These are phyloP conservation scores for Clarireedia sp. DNA, from an alignment of 2,329 filamentous ascomycete species.

Conservation along the genomic window DNA sequence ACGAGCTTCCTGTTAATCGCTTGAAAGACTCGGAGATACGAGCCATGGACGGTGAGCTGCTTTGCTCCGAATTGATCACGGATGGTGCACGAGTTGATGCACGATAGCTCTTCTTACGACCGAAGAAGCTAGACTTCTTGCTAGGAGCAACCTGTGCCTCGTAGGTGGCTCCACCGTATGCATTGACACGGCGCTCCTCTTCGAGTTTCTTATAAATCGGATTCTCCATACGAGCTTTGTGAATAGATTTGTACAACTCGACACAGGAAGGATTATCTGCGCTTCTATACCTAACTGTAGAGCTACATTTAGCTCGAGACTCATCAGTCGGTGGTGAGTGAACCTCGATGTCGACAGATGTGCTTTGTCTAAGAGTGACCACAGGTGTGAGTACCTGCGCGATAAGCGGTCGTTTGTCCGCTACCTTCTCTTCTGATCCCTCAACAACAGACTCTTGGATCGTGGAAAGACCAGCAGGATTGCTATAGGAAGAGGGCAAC, in stretches of 20 bases:
- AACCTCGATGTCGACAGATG: constrained; percentile 87
- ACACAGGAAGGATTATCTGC: constrained; percentile 70
- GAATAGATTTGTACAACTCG: constrained; percentile 76
- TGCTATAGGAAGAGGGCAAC: constrained; percentile 29
- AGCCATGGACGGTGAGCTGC: constrained; percentile 61
- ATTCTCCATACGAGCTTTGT: constrained; percentile 84
- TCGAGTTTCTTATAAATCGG: constrained; percentile 70
- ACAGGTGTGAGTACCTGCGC: constrained; percentile 84
- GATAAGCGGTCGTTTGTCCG: constrained; percentile 41
- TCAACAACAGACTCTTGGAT: constrained; percentile 7
- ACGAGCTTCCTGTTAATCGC: constrained; percentile 63
- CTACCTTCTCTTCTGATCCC: not conserved
- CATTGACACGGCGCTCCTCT: constrained; percentile 62
- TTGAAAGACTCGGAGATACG: constrained; percentile 64
- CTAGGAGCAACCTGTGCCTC: constrained; percentile 36
- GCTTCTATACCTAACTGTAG: constrained; percentile 70
- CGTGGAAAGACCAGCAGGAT: constrained; percentile 1
- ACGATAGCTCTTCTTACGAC: constrained; percentile 38
- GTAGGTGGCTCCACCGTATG: constrained; percentile 48
- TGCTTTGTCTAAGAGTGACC: constrained; percentile 83
- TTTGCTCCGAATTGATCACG: constrained; percentile 56
- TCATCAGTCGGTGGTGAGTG: constrained; percentile 72
- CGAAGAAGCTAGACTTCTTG: constrained; percentile 39
- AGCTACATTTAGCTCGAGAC: constrained; percentile 60
- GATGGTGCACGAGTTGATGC: constrained; percentile 53